phyloP scores from a whole-genome alignment of 2,329 filamentous ascomycete genomes.

The Colletotrichum godetiae region DNA sequence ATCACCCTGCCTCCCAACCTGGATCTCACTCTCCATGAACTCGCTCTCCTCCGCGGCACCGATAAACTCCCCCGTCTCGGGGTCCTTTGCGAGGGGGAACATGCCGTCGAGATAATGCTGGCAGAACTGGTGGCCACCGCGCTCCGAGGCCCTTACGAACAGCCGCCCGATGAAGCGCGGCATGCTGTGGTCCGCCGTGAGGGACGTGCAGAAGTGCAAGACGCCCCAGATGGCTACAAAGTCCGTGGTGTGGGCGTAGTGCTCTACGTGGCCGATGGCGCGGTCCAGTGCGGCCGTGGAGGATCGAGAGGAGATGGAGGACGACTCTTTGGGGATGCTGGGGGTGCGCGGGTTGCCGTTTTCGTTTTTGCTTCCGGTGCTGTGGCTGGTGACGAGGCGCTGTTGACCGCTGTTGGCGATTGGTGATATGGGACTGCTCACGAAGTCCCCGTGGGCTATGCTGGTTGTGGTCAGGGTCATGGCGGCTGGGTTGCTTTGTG shows the following conservation, averaged over 20 bases:
- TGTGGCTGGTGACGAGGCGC: not conserved
- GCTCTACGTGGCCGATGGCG: slow-evolving; percentile 79
- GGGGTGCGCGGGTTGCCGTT: not conserved
- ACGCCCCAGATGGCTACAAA: slow-evolving; percentile 82
- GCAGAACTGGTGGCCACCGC: slow-evolving; percentile 65
- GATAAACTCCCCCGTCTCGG: slow-evolving; percentile 52
- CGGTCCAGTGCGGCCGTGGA: slow-evolving; percentile 54
- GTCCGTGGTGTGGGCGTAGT: slow-evolving; percentile 81
- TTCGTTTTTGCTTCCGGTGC: not conserved
- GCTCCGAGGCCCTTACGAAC: slow-evolving; percentile 55
- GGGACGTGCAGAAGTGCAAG: slow-evolving; percentile 65
- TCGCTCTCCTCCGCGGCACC: slow-evolving; percentile 61
- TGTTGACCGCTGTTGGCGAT: not conserved
- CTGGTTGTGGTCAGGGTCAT: slow-evolving; percentile 33
- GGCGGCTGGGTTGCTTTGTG: slow-evolving; percentile 50
- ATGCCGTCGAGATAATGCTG: slow-evolving; percentile 73
- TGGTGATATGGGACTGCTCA: slow-evolving; percentile 28
- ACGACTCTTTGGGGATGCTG: slow-evolving; percentile 39
- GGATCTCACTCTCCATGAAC: slow-evolving; percentile 71
- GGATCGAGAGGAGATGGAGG: slow-evolving; percentile 47
- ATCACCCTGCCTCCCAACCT: slow-evolving; percentile 55
- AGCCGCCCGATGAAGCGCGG: slow-evolving; percentile 73
- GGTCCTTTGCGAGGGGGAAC: slow-evolving; percentile 64
- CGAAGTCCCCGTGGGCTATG: not conserved
- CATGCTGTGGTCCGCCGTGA: slow-evolving; percentile 52